Evolutionary conservation across 2,329 filamentous ascomycete genomes (phyloP), one percentile per base, ranked within the genome.

Genomic region (Cladosporium sp.): DNA sequence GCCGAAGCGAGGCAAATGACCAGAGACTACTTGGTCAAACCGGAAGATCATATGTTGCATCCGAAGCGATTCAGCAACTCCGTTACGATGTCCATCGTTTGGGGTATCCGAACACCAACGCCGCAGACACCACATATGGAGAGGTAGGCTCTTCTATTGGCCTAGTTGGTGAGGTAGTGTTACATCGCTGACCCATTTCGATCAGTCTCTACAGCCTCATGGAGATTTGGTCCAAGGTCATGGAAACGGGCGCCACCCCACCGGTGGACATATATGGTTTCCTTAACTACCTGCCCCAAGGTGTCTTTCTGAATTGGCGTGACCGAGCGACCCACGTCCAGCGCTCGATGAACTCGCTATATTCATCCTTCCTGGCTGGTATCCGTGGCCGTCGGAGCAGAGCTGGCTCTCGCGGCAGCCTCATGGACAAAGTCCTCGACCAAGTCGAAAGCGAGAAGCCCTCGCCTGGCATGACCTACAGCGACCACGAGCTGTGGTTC

Each of bases 1-100:
- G 77, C 77, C 0, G 77, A 81, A 59, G 71, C 70, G 0, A 63
- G 64, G 2, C 75, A 79, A 60, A 71, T 79, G 66, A 53, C 78
- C 4, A 59, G 64, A 9, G 77, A 79, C 56, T 74, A 73, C 55
- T 53, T 74, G 13, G 43, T 65, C 0, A 52, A 62, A 0, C 75
- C 76, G 0, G 65, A 70, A 22, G 54, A 73, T n/a, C 68, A 72
- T 43, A 77, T 77, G 73, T 52, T 67, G 31, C 74, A 78, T 57
- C 70, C 75, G 0, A 73, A 74, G 56, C 65, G 77, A 2, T 77
- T 70, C 54, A 74, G 69, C 46, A 79, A 79, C 56, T 77, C 73
- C 54, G 71, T 78, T 49, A 75, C 67, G 22, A 77, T 72, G 65
- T 69, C 64, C 38, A 58, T 74, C n/a, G 46, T 64, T 28, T 63